Evolutionary conservation across 1,284 basidiomycete genomes (phyloP), one percentile per base, ranked within the genome.

Genomic region (Cronartium quercuum): DNA sequence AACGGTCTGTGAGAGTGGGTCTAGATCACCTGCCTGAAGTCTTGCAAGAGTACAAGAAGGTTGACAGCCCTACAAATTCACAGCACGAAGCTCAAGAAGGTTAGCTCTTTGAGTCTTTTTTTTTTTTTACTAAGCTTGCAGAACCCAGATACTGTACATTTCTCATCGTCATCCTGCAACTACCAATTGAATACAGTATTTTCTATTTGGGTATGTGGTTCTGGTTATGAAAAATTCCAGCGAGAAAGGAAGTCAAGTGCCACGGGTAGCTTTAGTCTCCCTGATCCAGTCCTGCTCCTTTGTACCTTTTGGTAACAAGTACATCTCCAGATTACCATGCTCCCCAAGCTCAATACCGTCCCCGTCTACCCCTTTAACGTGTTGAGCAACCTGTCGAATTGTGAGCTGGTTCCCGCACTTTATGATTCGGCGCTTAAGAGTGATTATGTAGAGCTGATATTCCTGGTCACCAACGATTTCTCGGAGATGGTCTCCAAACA

Each of bases 251-350:
- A 60, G 12, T 60, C 29, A 60, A 60, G 57, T 18, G 12, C 10
- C 57, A 21, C 15, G 34, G 18, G n/a, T 15, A 38, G 34, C 42
- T 71, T 73, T 73, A 38, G 44, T 73, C n/a, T 66, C 24, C 12
- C 38, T 29, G 41, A 73, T 73, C 70, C 70, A 73, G 34, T 73
- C 70, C 3, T 65, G 29, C 40, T 73, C 70, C 29, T 60, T n/a
- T 21, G 18, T 55, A 7, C 70, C 70, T n/a, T 40, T 66, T 12
- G 51, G 47, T 13, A 73, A 60, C 24, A 73, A 65, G 47, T 57
- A 66, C n/a, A 73, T 38, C 60, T 73, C 70, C 21, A 73, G 60
- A 42, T 66, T 55, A 2, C 70, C 70, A n/a, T 66, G 51, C 40
- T n/a, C 34, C 9, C 63, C 62, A 35, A 73, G 42, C 10, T 38